Percentiles rank a stretch among this genome's conserved stretches.
Evolutionary conservation across 495 filamentous ascomycete genomes (phyloP).

Genomic region (Durotheca rogersii): DNA sequence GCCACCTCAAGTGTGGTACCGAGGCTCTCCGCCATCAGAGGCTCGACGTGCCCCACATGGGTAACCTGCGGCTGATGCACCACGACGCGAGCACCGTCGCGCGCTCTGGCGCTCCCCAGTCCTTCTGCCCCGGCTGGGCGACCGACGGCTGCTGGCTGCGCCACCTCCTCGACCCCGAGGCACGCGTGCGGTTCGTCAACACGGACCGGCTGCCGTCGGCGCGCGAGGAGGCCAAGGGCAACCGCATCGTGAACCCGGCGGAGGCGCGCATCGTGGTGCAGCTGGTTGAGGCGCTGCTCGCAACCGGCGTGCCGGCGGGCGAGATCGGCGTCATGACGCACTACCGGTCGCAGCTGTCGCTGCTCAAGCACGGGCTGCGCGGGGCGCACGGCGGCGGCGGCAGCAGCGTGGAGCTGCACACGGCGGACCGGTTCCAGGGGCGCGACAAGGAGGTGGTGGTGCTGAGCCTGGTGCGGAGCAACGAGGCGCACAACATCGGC

Average conservation of each 20-base stretch:
- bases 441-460: conserved; percentile 91
- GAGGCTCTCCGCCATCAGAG: conserved; percentile 67
- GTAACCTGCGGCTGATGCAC: conserved; percentile 58
- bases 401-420: conserved; percentile 81
- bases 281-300: conserved; percentile 75
- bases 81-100: conserved; percentile 47
- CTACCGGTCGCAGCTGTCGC: conserved; percentile 83
- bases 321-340: conserved; percentile 98
- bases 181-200: conserved; percentile 81
- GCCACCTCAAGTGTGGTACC: conserved; percentile 85
- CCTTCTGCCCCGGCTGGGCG: conserved; percentile 55
- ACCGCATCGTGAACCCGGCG: conserved; percentile 79
- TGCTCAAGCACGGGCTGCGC: conserved; percentile 49
- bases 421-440: conserved; percentile 93
- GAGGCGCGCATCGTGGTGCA: conserved; percentile 75
- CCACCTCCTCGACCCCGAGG: conserved; percentile 66
- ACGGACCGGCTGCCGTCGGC: conserved; percentile 71
- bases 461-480: conserved; percentile 81
- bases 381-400: conserved; percentile 38
- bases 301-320: conserved; percentile 66
- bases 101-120: conserved; percentile 32
- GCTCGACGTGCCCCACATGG: conserved; percentile 52
- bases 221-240: conserved; percentile 70
- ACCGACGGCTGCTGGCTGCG: conserved; percentile 74
- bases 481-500: conserved; percentile 74